These are phyloP conservation scores for Aspergillus conjunctus DNA, from an alignment of 495 filamentous ascomycete genomes.

Conservation along the genomic window DNA sequence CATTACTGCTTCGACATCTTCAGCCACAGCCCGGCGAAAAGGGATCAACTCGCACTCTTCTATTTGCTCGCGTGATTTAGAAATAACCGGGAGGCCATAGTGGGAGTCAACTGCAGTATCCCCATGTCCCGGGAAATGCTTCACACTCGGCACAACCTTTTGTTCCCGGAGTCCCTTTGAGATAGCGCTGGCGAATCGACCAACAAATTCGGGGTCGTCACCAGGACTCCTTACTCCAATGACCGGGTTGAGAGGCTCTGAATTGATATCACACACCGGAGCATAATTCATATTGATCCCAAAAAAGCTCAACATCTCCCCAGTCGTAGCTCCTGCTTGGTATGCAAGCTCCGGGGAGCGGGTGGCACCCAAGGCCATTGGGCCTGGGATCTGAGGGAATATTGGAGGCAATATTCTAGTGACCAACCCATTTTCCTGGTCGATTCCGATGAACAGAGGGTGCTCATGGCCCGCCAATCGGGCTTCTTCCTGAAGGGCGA, in stretches of 20 bases:
- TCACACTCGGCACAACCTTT: constrained; percentile 43
- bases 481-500: constrained; percentile 44
- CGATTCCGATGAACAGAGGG: constrained; percentile 48
- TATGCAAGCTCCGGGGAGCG: constrained; percentile 43
- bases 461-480: constrained; percentile 40
- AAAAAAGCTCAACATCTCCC: constrained; percentile 38
- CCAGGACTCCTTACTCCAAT: constrained; percentile 47
- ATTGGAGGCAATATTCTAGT: constrained; percentile 49
- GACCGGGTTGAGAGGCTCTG: constrained; percentile 47
- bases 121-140: constrained; percentile 50
- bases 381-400: constrained; percentile 43
- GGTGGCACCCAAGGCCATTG: constrained; percentile 47
- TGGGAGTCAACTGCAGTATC: constrained; percentile 49
- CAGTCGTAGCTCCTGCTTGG: constrained; percentile 39
- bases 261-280: constrained; percentile 48
- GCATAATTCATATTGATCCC: constrained; percentile 51
- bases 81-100: constrained; percentile 44
- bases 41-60: constrained; percentile 46
- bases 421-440: constrained; percentile 49
- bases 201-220: constrained; percentile 44
- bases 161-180: constrained; percentile 41
- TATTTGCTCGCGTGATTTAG: constrained; percentile 40
- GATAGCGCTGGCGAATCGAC: constrained; percentile 40
- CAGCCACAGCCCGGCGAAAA: constrained; percentile 46
- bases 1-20: constrained; percentile 46